Conservation (phyloP, 2,329 filamentous ascomycete genomes). For the Alternaria tenuissima region DNA sequence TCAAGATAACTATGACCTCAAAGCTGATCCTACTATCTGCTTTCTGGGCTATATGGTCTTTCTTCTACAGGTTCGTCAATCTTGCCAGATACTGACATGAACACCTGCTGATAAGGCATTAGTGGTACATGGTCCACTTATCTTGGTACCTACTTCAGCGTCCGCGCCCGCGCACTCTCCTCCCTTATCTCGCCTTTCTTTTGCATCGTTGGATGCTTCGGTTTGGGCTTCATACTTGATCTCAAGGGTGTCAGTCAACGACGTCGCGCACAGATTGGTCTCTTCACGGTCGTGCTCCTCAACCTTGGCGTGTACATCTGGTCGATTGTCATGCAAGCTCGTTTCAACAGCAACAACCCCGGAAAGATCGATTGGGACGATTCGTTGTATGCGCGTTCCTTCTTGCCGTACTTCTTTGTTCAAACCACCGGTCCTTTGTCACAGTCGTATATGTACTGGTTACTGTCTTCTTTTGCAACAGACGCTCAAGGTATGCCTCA, state of each 20-base stretch:
- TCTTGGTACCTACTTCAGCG: constrained; percentile 55
- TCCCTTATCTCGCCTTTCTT: constrained; percentile 60
- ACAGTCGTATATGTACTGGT: constrained; percentile 46
- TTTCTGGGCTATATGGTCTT: constrained; percentile 59
- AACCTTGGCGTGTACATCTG: constrained; percentile 61
- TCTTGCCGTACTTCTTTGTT: constrained; percentile 60
- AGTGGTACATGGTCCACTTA: constrained; percentile 59
- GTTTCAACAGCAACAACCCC: constrained; percentile 51
- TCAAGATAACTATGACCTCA: constrained; percentile 48
- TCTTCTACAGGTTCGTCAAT: constrained; percentile 51
- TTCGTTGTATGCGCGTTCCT: constrained; percentile 52
- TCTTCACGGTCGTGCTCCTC: constrained; percentile 56
- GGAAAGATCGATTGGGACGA: constrained; percentile 60
- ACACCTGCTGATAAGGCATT: constrained; percentile 1
- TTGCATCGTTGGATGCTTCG: constrained; percentile 61
- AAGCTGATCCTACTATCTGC: constrained; percentile 52
- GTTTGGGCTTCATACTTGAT: constrained; percentile 66
- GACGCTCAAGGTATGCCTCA: constrained; percentile 31
- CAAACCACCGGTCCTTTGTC: constrained; percentile 52
- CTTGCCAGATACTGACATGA: neutral
- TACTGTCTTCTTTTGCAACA: constrained; percentile 41
- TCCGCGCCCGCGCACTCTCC: constrained; percentile 56
- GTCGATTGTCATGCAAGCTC: constrained; percentile 59
- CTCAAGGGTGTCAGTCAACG: constrained; percentile 70
- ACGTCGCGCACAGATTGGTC: constrained; percentile 57